These are phyloP conservation scores for Fusarium guadeloupense DNA, from an alignment of 2,329 filamentous ascomycete genomes.

Conservation along the genomic window DNA sequence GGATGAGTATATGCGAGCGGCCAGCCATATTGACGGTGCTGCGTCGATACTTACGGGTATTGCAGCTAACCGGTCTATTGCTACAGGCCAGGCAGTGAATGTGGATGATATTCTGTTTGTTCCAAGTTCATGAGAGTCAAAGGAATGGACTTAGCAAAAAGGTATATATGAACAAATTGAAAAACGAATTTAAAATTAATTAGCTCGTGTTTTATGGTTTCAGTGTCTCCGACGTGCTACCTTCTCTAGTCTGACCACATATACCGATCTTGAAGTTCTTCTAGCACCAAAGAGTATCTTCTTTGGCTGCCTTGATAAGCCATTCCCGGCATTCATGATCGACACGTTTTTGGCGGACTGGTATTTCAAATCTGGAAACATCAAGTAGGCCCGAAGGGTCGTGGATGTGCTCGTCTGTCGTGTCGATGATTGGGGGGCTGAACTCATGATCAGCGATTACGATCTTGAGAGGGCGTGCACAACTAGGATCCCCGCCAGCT, in stretches of 20 bases:
- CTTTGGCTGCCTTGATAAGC: constrained; percentile 18
- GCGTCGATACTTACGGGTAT: constrained; percentile 68
- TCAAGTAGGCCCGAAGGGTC: constrained; percentile 11
- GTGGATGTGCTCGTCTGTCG: neutral
- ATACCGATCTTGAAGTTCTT: no score
- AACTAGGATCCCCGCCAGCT: constrained; percentile 21
- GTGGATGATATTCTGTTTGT: constrained; percentile 60
- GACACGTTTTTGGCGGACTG: constrained; percentile 2
- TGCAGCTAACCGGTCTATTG: constrained; percentile 66
- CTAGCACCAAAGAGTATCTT: constrained; percentile 16
- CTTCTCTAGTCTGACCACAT: no score
- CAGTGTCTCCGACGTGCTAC: no score
- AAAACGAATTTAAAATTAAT: neutral
- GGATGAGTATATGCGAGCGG: constrained; percentile 63
- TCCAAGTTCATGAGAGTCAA: constrained; percentile 4
- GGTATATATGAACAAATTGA: neutral
- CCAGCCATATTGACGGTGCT: constrained; percentile 67
- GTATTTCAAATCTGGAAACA: constrained; percentile 9
- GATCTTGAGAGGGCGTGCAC: constrained; percentile 24
- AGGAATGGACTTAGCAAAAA: neutral
- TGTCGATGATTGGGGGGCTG: constrained; percentile 10
- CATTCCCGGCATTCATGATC: constrained; percentile 29
- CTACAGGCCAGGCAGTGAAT: constrained; percentile 64
- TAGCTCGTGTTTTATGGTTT: neutral
- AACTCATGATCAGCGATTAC: constrained; percentile 28